phyloP scores from a whole-genome alignment of 495 filamentous ascomycete species.

The Penicillium macrosclerotiorum region DNA sequence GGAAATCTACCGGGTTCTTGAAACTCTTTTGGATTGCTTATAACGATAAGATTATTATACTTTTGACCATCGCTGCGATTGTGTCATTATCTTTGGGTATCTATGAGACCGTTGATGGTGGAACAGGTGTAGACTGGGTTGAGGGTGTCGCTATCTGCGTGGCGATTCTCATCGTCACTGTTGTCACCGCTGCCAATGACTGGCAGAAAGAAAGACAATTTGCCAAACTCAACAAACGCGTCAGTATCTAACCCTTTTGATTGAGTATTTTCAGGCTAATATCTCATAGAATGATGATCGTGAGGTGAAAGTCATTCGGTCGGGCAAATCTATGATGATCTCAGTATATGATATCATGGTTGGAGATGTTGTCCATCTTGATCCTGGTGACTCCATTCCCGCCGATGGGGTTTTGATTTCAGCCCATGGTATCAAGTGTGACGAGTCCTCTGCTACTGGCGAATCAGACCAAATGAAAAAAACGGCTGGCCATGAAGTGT shows the following conservation, averaged over 20 bases:
- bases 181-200: slow-evolving; percentile 73
- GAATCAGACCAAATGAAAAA: slow-evolving; percentile 71
- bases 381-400: slow-evolving; percentile 69
- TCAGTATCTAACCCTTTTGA: slow-evolving; percentile 15
- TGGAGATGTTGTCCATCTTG: slow-evolving; percentile 70
- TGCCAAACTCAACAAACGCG: slow-evolving; percentile 69
- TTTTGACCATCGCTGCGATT: slow-evolving; percentile 69
- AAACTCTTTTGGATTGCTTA: slow-evolving; percentile 82
- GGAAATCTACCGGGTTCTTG: slow-evolving; percentile 70
- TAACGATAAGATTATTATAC: slow-evolving; percentile 80
- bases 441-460: slow-evolving; percentile 68
- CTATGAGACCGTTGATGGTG: slow-evolving; percentile 56
- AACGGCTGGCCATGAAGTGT: slow-evolving; percentile 57
- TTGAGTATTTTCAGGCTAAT: background rate
- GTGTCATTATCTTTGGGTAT: slow-evolving; percentile 71
- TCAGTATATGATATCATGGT: slow-evolving; percentile 71
- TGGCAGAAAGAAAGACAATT: slow-evolving; percentile 81
- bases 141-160: slow-evolving; percentile 78
- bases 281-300: slow-evolving; percentile 66
- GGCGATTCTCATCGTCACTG: slow-evolving; percentile 72
- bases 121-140: slow-evolving; percentile 66
- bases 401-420: slow-evolving; percentile 62
- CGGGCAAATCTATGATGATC: slow-evolving; percentile 68
- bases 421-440: slow-evolving; percentile 64
- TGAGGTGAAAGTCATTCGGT: slow-evolving; percentile 71